A percentile compares a stretch with the other conserved stretches of the same genome.
Conservation (phyloP, 2,329 filamentous ascomycete genomes). For the Fusarium incarnatum region DNA sequence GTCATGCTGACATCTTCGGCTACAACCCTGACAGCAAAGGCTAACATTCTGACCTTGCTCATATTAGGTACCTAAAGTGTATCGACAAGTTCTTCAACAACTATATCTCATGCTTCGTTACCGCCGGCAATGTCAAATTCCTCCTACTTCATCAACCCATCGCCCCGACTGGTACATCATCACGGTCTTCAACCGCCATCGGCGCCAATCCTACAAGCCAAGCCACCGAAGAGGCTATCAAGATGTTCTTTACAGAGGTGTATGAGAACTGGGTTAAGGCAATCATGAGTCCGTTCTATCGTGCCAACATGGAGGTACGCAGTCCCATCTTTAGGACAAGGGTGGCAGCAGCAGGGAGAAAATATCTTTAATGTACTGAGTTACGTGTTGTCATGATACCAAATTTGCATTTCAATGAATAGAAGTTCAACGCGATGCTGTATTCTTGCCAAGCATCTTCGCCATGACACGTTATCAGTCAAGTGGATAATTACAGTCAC, state of each 20-base stretch:
- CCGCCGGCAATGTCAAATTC: slow-evolving; percentile 92
- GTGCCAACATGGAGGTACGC: slow-evolving; percentile 82
- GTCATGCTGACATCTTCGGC: background rate
- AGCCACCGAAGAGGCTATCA: slow-evolving; percentile 94
- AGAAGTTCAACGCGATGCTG: background rate
- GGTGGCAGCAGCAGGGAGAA: slow-evolving; percentile 89
- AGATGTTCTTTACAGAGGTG: slow-evolving; percentile 93
- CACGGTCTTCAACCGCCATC: slow-evolving; percentile 74
- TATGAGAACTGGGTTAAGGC: slow-evolving; percentile 98
- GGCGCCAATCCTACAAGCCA: slow-evolving; percentile 87
- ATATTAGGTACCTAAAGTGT: slow-evolving; percentile 89
- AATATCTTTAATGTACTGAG: slow-evolving; percentile 74
- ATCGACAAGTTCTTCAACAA: slow-evolving; percentile 97
- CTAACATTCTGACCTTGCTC: slow-evolving; percentile 7
- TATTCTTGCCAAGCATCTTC: background rate
- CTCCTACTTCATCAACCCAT: slow-evolving; percentile 89
- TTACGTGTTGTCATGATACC: slow-evolving; percentile 41
- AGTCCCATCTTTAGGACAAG: slow-evolving; percentile 87
- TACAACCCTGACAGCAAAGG: background rate
- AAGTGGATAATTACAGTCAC: background rate
- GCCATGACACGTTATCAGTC: background rate
- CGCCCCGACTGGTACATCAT: slow-evolving; percentile 56
- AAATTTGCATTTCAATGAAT: slow-evolving; percentile 27
- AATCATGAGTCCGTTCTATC: slow-evolving; percentile 96
- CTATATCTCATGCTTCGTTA: slow-evolving; percentile 95